phyloP scores from a whole-genome alignment of 1,284 basidiomycete species.

The Vanrija pseudolonga region DNA sequence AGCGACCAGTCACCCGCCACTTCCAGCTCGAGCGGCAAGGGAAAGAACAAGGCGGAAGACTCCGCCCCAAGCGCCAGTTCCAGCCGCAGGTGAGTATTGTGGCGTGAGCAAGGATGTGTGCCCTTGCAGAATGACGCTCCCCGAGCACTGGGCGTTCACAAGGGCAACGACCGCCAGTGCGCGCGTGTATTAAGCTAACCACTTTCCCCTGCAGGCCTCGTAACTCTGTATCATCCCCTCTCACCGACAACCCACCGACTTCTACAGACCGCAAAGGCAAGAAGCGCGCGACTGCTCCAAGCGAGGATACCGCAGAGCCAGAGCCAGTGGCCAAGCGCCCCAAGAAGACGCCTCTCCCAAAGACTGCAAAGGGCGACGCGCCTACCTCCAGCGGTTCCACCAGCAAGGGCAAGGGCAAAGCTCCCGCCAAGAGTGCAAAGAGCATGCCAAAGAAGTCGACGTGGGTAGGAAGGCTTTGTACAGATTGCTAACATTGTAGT shows the following conservation, averaged over 20 bases:
- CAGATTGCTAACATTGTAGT: neutral
- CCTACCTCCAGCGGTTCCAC: neutral
- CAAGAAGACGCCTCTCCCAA: slow-evolving; percentile 10
- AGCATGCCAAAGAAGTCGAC: slow-evolving; percentile 40
- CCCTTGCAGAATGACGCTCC: neutral
- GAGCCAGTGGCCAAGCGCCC: slow-evolving; percentile 18
- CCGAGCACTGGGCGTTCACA: neutral
- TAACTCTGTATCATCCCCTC: slow-evolving; percentile 4
- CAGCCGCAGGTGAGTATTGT: slow-evolving; percentile 19
- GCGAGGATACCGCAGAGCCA: slow-evolving; percentile 7
- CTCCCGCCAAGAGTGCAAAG: slow-evolving; percentile 23
- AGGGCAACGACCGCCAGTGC: neutral
- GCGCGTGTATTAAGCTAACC: too few species aligned
- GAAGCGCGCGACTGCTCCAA: slow-evolving; percentile 28
- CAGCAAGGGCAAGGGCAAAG: slow-evolving; percentile 32
- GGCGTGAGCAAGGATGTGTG: too few species aligned
- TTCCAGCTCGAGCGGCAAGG: slow-evolving; percentile 20
- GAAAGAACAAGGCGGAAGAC: slow-evolving; percentile 25
- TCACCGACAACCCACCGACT: neutral
- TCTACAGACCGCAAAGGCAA: slow-evolving; percentile 41
- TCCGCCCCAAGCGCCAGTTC: slow-evolving; percentile 2
- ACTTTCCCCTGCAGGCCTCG: neutral
- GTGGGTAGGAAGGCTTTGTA: slow-evolving; percentile 16
- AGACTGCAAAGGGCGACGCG: slow-evolving; percentile 9
- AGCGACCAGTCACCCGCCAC: slow-evolving; percentile 3